Conservation (phyloP, 2,329 filamentous ascomycete genomes). For the Blastomyces percursus region DNA sequence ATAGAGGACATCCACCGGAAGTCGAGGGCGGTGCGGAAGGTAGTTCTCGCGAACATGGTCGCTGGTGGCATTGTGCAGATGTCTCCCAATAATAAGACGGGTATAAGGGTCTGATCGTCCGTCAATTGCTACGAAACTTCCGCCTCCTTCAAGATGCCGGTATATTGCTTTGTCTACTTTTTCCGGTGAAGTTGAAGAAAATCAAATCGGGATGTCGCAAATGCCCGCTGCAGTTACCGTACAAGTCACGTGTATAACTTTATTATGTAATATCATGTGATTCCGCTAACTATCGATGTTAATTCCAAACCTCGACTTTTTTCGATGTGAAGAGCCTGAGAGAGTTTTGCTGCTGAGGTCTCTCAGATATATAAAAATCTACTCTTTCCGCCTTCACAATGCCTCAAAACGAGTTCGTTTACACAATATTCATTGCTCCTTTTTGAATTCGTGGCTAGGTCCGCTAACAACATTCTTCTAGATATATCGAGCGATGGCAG, state of each 20-base stretch:
- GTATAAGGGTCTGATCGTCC: background rate
- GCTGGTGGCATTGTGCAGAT: background rate
- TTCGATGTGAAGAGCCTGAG: background rate
- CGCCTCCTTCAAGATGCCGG: background rate
- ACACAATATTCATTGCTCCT: slow-evolving; percentile 9
- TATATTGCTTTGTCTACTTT: slow-evolving; percentile 7
- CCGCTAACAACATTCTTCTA: slow-evolving; percentile 17
- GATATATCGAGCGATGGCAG: slow-evolving; percentile 64
- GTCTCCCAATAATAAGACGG: background rate
- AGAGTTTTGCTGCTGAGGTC: background rate
- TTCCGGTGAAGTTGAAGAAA: slow-evolving; percentile 22
- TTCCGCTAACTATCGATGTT: background rate
- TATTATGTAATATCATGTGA: slow-evolving; percentile 6
- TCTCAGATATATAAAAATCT: background rate
- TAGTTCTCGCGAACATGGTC: slow-evolving; percentile 30
- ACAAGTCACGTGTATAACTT: slow-evolving; percentile 20
- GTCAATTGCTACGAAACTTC: slow-evolving; percentile 2
- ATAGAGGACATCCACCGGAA: slow-evolving; percentile 9
- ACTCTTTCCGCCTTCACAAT: slow-evolving; percentile 11
- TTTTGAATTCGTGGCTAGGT: slow-evolving; percentile 6
- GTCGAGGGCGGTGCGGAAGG: slow-evolving; percentile 21
- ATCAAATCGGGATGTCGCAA: slow-evolving; percentile 20
- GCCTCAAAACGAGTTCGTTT: slow-evolving; percentile 37
- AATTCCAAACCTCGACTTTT: slow-evolving; percentile 9
- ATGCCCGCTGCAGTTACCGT: slow-evolving; percentile 21